Base-by-base conservation (phyloP, 1,139 yeast species). In the Sugiyamaella neomexicana region DNA sequence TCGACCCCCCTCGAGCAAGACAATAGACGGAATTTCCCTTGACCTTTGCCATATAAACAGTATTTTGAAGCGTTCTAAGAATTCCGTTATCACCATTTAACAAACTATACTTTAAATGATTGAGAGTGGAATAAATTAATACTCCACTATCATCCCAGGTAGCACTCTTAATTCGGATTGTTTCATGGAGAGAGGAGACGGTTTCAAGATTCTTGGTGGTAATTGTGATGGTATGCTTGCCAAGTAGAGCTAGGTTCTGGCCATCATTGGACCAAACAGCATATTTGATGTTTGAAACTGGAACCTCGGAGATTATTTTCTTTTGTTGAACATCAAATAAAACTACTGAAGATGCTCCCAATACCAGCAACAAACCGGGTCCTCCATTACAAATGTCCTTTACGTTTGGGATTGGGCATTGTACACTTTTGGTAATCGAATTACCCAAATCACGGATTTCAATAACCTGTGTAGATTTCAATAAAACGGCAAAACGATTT, bases 141-240 rank as follows among this genome's bases (percentile, higher is more conserved):
- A 95, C 96, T 47, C 95, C 95, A 47, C 89, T 78, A 65, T 90
- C 97, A 70, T 93, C 99, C 98, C 98, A 95, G 10, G 96, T 90
- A 48, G 97, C 98, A 75, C 96, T 86, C 77, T 95, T 95, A 67
- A 95, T 89, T 72, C 99, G 81, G 63, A 95, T 93, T 4, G 99
- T 93, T 75, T 95, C 99, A 69, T 91, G 98, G 81, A 91, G 80
- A 4, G 96, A 85, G 52, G 93, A 85, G 43, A 90, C 78, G 60
- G 85, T 75, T 68, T 89, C 90, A 65, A 93, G 79, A 61, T 83
- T 85, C 70, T 82, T 86, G 65, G 83, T 86, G 32, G 89, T 96
- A 65, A 93, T 84, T 8, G 96, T 87, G 63, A 95, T 88, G 29
- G 95, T 87, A 73, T 95, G 99, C 70, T 93, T 95, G 27, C 96